Percentiles rank a stretch among this genome's conserved stretches.
These are phyloP conservation scores for Phytophthora syringae DNA, from an alignment of 352 stramenopile genomes.

Conservation along the genomic window DNA sequence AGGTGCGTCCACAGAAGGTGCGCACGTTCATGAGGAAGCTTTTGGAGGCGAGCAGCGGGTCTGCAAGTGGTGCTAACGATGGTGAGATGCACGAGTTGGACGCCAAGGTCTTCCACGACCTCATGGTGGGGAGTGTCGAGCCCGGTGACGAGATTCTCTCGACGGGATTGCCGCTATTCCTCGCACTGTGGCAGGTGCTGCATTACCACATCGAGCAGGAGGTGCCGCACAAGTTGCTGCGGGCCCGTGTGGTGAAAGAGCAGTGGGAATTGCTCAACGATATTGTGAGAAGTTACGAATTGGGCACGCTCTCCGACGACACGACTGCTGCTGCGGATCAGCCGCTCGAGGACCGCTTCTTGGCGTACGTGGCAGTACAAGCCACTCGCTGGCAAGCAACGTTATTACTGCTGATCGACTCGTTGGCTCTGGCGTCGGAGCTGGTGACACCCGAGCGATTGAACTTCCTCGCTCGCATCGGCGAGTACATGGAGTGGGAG, in stretches of 20 bases:
- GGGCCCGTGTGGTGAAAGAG: conserved; percentile 61
- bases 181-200: conserved; percentile 82
- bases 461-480: conserved; percentile 66
- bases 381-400: conserved; percentile 85
- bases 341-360: conserved; percentile 43
- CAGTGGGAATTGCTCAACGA: conserved; percentile 64
- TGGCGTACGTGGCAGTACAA: conserved; percentile 71
- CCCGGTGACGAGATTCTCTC: conserved; percentile 67
- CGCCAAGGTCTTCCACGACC: conserved; percentile 42
- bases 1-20: conserved; percentile 56
- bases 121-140: conserved; percentile 57
- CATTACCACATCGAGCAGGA: conserved; percentile 90
- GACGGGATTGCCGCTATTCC: conserved; percentile 76
- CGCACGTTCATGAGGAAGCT: conserved; percentile 64
- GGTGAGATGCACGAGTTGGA: conserved; percentile 50
- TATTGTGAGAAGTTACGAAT: conserved; percentile 76
- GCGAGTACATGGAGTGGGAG: conserved; percentile 89
- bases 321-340: conserved; percentile 5
- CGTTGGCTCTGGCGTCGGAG: conserved; percentile 63
- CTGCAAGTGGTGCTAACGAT: conserved; percentile 24
- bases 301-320: conserved; percentile 28
- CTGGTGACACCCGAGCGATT: conserved; percentile 65
- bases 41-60: conserved; percentile 41
- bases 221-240: conserved; percentile 64
- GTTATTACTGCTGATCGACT: conserved; percentile 82